Percentiles rank a stretch among this genome's conserved stretches.
Conservation (phyloP, 1,139 yeast species). For the Lizanozyma gosingica region DNA sequence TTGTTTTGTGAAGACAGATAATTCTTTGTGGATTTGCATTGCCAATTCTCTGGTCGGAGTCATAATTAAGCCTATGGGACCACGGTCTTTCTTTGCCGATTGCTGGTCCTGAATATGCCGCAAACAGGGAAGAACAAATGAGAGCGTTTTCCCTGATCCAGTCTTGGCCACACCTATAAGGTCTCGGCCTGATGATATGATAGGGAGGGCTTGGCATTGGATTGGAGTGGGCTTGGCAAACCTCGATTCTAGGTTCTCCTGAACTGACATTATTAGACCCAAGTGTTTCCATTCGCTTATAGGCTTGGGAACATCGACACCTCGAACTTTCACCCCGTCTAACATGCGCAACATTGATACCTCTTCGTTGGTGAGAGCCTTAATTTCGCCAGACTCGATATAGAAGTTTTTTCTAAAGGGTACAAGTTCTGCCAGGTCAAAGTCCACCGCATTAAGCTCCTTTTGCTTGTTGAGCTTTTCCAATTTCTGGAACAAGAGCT, state of each 20-base stretch:
- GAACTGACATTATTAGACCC: slow-evolving; percentile 54
- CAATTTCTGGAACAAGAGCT: slow-evolving; percentile 17
- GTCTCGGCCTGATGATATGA: slow-evolving; percentile 83
- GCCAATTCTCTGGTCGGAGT: slow-evolving; percentile 95
- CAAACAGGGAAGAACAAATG: slow-evolving; percentile 76
- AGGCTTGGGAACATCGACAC: slow-evolving; percentile 56
- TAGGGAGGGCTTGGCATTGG: slow-evolving; percentile 88
- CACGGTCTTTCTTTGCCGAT: slow-evolving; percentile 44
- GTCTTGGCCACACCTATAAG: slow-evolving; percentile 93
- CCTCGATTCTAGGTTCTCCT: slow-evolving; percentile 33
- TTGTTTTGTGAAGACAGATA: slow-evolving; percentile 46
- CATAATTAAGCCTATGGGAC: slow-evolving; percentile 74
- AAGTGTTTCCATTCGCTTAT: slow-evolving; percentile 72
- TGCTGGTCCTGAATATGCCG: slow-evolving; percentile 74
- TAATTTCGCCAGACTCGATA: slow-evolving; percentile 50
- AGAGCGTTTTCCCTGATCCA: slow-evolving; percentile 92
- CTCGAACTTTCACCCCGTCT: slow-evolving; percentile 60
- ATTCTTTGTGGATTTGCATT: slow-evolving; percentile 68
- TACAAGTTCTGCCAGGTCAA: slow-evolving; percentile 40
- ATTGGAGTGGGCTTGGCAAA: slow-evolving; percentile 74
- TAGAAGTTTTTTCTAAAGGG: slow-evolving; percentile 61
- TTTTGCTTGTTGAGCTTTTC: slow-evolving; percentile 21
- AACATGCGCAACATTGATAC: slow-evolving; percentile 45
- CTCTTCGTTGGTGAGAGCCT: slow-evolving; percentile 39
- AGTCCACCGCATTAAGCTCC: slow-evolving; percentile 22